Conservation (phyloP, 2,329 filamentous ascomycete genomes). For the Calonectria henricotiae region DNA sequence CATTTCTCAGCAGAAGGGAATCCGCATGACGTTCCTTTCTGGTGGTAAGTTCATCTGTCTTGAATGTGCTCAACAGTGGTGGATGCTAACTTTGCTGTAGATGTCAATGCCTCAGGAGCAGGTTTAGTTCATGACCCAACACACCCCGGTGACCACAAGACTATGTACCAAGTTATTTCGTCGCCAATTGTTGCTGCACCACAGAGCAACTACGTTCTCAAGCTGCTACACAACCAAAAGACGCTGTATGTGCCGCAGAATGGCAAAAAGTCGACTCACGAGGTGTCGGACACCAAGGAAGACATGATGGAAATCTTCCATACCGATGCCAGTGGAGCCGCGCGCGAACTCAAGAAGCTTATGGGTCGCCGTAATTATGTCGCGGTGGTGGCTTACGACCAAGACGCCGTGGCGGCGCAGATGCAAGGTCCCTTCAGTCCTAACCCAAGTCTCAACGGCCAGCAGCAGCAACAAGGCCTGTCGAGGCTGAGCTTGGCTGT, state of each 20-base stretch:
- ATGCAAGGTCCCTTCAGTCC: constrained; percentile 59
- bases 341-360: constrained; percentile 88
- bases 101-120: constrained; percentile 92
- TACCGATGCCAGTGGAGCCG: constrained; percentile 87
- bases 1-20: constrained; percentile 93
- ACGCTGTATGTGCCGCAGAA: constrained; percentile 92
- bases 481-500: constrained; percentile 88
- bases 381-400: constrained; percentile 94
- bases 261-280: constrained; percentile 82
- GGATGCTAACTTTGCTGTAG: constrained; percentile 59
- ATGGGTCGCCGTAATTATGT: constrained; percentile 96
- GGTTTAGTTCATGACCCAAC: constrained; percentile 95
- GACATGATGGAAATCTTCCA: constrained; percentile 99
- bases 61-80: constrained; percentile 11
- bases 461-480: constrained; percentile 65
- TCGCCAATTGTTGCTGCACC: constrained; percentile 94
- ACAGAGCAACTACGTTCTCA: constrained; percentile 87
- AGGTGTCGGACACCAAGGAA: constrained; percentile 93
- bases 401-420: constrained; percentile 75
- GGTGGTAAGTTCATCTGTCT: constrained; percentile 72
- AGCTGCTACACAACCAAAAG: constrained; percentile 96
- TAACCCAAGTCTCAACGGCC: constrained; percentile 56
- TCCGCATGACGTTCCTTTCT: constrained; percentile 97
- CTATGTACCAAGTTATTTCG: constrained; percentile 98
- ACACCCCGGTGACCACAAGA: constrained; percentile 95